These are phyloP conservation scores for Umbelopsis sp. DNA, from an alignment of 192 early-diverging fungal genomes.

Conservation along the genomic window DNA sequence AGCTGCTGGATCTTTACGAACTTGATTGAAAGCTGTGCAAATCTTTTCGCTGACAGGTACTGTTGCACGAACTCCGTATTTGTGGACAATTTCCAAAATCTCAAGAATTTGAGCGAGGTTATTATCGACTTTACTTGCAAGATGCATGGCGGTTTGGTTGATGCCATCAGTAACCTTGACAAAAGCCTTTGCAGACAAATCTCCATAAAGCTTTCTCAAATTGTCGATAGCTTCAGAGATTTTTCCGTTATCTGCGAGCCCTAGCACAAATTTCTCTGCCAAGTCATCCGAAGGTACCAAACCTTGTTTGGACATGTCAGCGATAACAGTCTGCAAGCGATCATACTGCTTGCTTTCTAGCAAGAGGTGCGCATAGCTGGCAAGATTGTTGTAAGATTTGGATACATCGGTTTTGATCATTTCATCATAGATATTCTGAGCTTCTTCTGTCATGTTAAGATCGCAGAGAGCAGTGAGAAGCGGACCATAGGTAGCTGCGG, in stretches of 20 bases:
- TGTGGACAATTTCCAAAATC: not conserved
- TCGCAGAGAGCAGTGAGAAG: constrained; percentile 27
- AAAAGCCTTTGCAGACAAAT: constrained; percentile 20
- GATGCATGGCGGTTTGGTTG: constrained; percentile 17
- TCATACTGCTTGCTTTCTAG: constrained; percentile 18
- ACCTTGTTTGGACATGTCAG: constrained; percentile 28
- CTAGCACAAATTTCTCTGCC: constrained; percentile 24
- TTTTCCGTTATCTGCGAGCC: constrained; percentile 9
- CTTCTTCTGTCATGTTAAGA: constrained; percentile 13
- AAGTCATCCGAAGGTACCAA: constrained; percentile 36
- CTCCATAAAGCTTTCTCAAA: constrained; percentile 11
- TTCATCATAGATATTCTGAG: constrained; percentile 28
- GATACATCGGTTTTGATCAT: constrained; percentile 35
- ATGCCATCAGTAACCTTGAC: constrained; percentile 24
- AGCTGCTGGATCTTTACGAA: not conserved
- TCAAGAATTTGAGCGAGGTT: not conserved
- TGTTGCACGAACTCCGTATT: constrained; percentile 2
- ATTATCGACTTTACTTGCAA: not conserved
- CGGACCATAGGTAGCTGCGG: constrained; percentile 40
- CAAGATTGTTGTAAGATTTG: constrained; percentile 39
- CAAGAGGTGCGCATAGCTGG: constrained; percentile 37
- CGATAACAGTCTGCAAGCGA: constrained; percentile 21
- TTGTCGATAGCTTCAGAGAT: constrained; percentile 19
- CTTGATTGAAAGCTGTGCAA: not conserved
- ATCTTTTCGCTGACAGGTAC: constrained; percentile 6